Evolutionary conservation across 2,329 filamentous ascomycete genomes (phyloP), one percentile per base, ranked within the genome.

Genomic region (Aspergillus quadricinctus): DNA sequence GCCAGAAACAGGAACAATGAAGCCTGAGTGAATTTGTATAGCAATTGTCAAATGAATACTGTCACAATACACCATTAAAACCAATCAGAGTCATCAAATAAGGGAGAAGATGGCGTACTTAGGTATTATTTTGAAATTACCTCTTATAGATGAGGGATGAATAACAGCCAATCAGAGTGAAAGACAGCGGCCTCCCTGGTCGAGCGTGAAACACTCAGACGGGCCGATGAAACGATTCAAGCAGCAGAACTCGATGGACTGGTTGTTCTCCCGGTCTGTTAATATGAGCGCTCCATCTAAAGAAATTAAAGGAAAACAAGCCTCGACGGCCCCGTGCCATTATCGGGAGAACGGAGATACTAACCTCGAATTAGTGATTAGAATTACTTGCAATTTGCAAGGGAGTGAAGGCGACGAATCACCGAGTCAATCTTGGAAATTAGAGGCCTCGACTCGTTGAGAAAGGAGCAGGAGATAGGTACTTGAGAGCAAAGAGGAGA

Each of bases 191-290:
- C 11, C 14, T 3, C 11, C 11, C 21, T 14, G 11, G 21, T 7
- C 4, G 50, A 35, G 53, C 55, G 59, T 66, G 64, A 66, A 67
- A 67, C 62, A 58, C 23, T 56, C 54, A 55, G 28, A 43, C 53
- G 53, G 19, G 48, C 37, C 25, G 50, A 49, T 66, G 64, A 66
- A 66, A 67, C 64, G 51, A 57, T 57, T 27, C 52, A 43, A 35
- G 50, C 59, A 45, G 41, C 41, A 46, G 21, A 49, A 37, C 7
- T 7, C 31, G 31, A 37, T 37, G 31, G 31, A 17, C 31, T 35
- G 31, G 5, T 35, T 17, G 11, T 37, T 3, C 5, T n/a, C 31
- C 14, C 3, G 7, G n/a, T 9, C 10, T 21, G 23, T 45, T 8
- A 11, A 23, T 19, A 23, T 45, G 19, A 45, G 21, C 31, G 41